phyloP scores from a whole-genome alignment of 2,329 filamentous ascomycete species.

The Neonectria faginata region DNA sequence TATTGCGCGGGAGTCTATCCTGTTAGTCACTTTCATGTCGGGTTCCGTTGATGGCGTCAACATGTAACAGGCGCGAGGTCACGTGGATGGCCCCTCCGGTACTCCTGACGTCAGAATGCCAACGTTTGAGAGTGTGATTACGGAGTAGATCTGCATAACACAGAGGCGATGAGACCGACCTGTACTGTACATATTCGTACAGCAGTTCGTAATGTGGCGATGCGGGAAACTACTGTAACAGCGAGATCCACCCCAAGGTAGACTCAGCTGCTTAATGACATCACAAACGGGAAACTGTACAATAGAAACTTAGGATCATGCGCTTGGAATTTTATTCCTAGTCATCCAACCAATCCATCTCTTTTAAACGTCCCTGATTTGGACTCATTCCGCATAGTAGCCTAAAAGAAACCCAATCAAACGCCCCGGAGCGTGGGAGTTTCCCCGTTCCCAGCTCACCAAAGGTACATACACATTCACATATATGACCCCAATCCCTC shows the following conservation, averaged over 20 bases:
- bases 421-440: conserved; percentile 43
- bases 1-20: too few relatives aligned
- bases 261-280: neutral
- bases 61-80: neutral
- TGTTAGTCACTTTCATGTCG: too few relatives aligned
- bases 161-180: neutral
- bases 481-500: conserved; percentile 37
- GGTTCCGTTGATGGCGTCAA: neutral
- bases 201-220: neutral
- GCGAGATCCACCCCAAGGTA: neutral
- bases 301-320: conserved; percentile 21
- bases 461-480: conserved; percentile 38
- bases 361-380: conserved; percentile 37
- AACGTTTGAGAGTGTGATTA: too few relatives aligned
- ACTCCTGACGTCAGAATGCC: neutral
- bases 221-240: neutral
- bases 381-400: conserved; percentile 44
- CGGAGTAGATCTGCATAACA: neutral
- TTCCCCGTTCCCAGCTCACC: conserved; percentile 34
- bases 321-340: conserved; percentile 43
- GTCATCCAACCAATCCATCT: conserved; percentile 36
- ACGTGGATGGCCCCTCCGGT: conserved; percentile 2
- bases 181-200: too few relatives aligned
- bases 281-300: neutral
- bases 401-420: conserved; percentile 40